These are phyloP conservation scores for Urostyla sp. DNA, from an alignment of 73 alveolate species.

Conservation along the genomic window DNA sequence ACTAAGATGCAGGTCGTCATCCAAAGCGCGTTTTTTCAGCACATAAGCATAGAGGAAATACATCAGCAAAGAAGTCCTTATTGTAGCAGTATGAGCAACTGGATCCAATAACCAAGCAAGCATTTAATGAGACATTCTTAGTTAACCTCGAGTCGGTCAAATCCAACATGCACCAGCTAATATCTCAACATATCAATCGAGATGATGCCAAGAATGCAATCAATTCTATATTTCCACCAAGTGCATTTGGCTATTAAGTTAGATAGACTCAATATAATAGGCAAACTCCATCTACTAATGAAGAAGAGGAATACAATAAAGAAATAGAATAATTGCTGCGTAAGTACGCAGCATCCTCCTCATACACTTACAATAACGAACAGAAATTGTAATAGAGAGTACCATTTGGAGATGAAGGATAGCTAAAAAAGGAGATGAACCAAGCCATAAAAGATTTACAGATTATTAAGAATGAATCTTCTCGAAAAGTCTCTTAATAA, in stretches of 20 bases:
- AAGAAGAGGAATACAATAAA: constrained; percentile 20
- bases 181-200: constrained; percentile 47
- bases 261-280: background rate
- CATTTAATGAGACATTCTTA: constrained; percentile 62
- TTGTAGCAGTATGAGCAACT: constrained; percentile 36
- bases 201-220: constrained; percentile 45
- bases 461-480: constrained; percentile 13
- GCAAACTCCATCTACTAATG: background rate
- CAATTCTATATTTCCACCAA: constrained; percentile 52
- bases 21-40: constrained; percentile 34
- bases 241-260: background rate
- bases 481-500: too few relatives aligned
- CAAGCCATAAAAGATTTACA: constrained; percentile 44
- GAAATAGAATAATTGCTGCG: constrained; percentile 33
- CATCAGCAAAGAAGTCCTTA: constrained; percentile 33
- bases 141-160: constrained; percentile 47
- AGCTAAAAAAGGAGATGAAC: constrained; percentile 30
- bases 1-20: background rate
- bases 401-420: background rate
- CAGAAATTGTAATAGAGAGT: constrained; percentile 16
- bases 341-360: constrained; percentile 13
- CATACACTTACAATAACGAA: background rate
- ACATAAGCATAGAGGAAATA: background rate
- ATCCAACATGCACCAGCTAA: constrained; percentile 23
- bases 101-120: constrained; percentile 55